Base-by-base conservation (phyloP, 768 basidiomycete species). In the Sporobolomyces phaffii region DNA sequence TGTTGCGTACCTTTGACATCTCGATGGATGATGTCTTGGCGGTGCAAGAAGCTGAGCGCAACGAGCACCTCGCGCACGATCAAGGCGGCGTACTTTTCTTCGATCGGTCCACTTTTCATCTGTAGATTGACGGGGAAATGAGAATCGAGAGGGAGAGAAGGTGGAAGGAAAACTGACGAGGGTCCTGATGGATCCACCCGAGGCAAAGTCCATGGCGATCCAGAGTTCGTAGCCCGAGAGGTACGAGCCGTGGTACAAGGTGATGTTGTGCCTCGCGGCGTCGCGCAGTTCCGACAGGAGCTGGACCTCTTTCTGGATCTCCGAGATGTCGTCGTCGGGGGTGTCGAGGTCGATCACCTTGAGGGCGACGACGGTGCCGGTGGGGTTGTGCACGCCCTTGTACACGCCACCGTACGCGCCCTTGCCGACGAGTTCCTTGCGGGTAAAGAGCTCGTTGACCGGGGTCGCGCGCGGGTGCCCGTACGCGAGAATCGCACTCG, bases 291-390 rank as follows among this genome's bases (percentile, higher is more conserved):
- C 91, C 49, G 88, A 86, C 24, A 98, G 82, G 56, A 99, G 84
- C 14, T 91, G 86, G 34, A 99, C 91, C 78, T 98, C 96, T 67
- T 89, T 87, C 78, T 97, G 94, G 59, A 98, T 97, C 78, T 93
- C 94, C 53, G 82, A 89, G 22, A 96, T 91, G 76, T 99, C 96
- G 78, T 99, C 94, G 77, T 93, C 94, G 61, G 87, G 85, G 29
- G 88, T 93, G 79, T 98, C 96, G 72, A 98, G 87, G 79, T 98
- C 90, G 81, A 99, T 97, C 78, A 98, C 93, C 61, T 99, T 99
- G 80, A 98, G 86, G 22, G 93, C 96, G 38, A 99, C 90, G 61
- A 92, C 82, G 62, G 89, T 88, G 24, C 90, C 90, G 0, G 90
- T 87, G 0, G 86, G 82, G 54, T 89, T 83, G 73, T 98, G 88